Evolutionary conservation across 192 early-diverging fungal species (phyloP).

Genomic region (Paraglomus brasilianum): DNA sequence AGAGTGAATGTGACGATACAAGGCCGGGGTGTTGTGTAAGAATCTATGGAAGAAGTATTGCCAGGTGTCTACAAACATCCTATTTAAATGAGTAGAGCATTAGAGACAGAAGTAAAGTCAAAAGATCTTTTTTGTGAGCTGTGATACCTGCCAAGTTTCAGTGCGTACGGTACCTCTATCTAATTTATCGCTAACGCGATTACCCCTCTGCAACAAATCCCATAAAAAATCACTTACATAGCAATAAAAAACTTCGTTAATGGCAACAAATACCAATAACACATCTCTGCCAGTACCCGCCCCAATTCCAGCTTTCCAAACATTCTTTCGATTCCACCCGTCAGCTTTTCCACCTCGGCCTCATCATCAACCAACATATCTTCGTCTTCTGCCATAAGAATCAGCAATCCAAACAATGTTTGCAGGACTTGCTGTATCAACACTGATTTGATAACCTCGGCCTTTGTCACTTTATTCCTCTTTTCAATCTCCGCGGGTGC

Average conservation of each 20-base stretch:
- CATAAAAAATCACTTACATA: slow-evolving; percentile 41
- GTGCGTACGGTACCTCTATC: not conserved
- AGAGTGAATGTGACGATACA: slow-evolving; percentile 75
- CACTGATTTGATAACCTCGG: slow-evolving; percentile 63
- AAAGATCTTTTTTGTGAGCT: too few relatives aligned
- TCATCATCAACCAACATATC: slow-evolving; percentile 12
- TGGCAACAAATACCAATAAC: slow-evolving; percentile 39
- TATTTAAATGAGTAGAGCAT: slow-evolving; percentile 23
- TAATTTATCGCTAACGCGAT: too few relatives aligned
- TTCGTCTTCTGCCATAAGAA: slow-evolving; percentile 30
- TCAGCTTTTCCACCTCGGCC: not conserved
- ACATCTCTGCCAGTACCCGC: slow-evolving; percentile 5
- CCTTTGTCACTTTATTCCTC: slow-evolving; percentile 63
- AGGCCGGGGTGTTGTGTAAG: slow-evolving; percentile 65
- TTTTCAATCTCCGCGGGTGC: slow-evolving; percentile 51
- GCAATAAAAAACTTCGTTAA: slow-evolving; percentile 45
- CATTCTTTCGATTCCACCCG: not conserved
- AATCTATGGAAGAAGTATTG: slow-evolving; percentile 76
- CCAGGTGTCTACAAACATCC: slow-evolving; percentile 52
- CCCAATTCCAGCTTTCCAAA: too few relatives aligned
- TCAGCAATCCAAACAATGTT: slow-evolving; percentile 40
- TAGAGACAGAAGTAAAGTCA: too few relatives aligned
- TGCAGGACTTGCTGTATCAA: slow-evolving; percentile 70
- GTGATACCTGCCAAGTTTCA: too few relatives aligned
- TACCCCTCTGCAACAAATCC: too few relatives aligned